Percentiles rank a stretch among this genome's conserved stretches.
Evolutionary conservation across 2,329 filamentous ascomycete species (phyloP).

Genomic region (Xylaria polymorpha): DNA sequence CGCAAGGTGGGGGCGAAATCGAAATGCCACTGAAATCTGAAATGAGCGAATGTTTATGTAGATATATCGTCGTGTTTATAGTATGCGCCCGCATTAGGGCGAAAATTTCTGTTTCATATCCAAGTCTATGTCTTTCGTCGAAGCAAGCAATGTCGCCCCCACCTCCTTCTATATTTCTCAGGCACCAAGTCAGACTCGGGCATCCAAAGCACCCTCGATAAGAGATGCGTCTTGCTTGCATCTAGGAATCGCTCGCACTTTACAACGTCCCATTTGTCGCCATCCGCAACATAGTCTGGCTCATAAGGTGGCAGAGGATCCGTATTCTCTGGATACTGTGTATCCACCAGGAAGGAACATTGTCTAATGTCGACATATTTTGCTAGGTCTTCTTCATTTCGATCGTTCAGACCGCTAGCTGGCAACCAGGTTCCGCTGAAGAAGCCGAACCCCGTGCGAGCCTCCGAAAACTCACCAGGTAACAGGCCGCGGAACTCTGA

Average conservation of each 20-base stretch:
- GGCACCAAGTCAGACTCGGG: conserved; percentile 79
- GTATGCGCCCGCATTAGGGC: conserved; percentile 5
- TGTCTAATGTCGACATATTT: conserved; percentile 85
- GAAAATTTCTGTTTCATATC: conserved; percentile 14
- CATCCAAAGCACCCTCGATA: conserved; percentile 85
- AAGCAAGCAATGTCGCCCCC: conserved; percentile 90
- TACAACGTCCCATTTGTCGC: conserved; percentile 80
- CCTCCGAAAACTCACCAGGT: conserved; percentile 89
- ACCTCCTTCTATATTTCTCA: conserved; percentile 75
- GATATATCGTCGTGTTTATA: conserved; percentile 7
- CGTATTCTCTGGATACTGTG: conserved; percentile 74
- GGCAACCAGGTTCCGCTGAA: conserved; percentile 87
- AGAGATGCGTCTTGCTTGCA: conserved; percentile 74
- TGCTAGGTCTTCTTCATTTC: conserved; percentile 83
- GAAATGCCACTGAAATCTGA: conserved; percentile 8
- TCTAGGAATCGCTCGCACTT: conserved; percentile 86
- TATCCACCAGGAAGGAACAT: conserved; percentile 90
- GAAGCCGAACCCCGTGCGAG: conserved; percentile 73
- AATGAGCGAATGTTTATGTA: conserved; percentile 3
- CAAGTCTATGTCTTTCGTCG: conserved; percentile 60
- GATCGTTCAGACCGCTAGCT: conserved; percentile 89
- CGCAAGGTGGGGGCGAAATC: background rate
- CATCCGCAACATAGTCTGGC: conserved; percentile 81
- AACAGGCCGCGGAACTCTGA: conserved; percentile 90
- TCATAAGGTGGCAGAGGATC: conserved; percentile 71